Conservation (phyloP, 441 rosid genomes). For the Populus hybrid region DNA sequence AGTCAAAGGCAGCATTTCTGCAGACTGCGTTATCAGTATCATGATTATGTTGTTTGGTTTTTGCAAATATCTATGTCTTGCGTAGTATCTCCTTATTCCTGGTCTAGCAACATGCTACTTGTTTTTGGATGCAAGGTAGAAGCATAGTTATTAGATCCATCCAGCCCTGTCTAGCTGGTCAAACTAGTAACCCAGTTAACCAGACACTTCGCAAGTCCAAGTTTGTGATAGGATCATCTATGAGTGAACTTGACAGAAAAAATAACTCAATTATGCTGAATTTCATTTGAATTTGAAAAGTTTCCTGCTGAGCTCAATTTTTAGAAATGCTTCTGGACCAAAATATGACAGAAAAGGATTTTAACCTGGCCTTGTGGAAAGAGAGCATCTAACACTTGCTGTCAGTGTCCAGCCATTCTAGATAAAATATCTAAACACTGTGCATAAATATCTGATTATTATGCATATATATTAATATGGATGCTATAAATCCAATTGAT, state of each 20-base stretch:
- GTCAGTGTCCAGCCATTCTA: background rate
- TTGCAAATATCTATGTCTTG: background rate
- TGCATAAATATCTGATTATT: background rate
- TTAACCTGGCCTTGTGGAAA: background rate
- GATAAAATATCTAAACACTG: background rate
- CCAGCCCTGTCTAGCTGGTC: background rate
- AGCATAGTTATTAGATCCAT: background rate
- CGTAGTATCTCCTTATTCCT: background rate
- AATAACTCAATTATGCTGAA: background rate
- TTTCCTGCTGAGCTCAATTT: background rate
- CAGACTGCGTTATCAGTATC: background rate
- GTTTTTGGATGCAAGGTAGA: background rate
- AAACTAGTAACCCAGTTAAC: background rate
- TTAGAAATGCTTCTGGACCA: background rate
- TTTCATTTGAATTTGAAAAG: background rate
- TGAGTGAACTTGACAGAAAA: background rate
- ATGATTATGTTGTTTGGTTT: background rate
- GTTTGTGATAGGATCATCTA: background rate
- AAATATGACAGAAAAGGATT: background rate
- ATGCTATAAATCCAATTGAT: background rate
- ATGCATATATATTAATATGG: background rate
- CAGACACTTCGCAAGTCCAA: background rate
- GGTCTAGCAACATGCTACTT: background rate
- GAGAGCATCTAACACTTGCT: background rate
- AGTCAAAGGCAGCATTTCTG: background rate